phyloP scores from a whole-genome alignment of 805 yeast genomes.

The Myxozyma udenii region DNA sequence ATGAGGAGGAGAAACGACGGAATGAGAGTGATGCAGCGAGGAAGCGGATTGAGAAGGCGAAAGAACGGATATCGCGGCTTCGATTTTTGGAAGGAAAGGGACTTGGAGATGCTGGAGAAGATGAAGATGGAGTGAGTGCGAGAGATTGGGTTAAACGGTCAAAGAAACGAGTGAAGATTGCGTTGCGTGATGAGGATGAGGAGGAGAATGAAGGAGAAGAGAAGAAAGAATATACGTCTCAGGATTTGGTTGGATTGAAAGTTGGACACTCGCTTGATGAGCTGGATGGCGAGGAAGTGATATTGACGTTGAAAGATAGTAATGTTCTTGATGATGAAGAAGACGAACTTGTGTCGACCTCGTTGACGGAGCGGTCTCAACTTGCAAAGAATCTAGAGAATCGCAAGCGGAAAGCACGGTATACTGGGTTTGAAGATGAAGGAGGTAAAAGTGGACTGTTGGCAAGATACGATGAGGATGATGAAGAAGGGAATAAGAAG shows the following conservation, averaged over 20 bases:
- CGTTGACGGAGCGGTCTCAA: conserved; percentile 38
- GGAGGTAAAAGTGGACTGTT: conserved; percentile 32
- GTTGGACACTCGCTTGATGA: conserved; percentile 49
- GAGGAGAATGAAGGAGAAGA: conserved; percentile 7
- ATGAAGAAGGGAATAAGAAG: conserved; percentile 32
- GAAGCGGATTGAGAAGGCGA: conserved; percentile 30
- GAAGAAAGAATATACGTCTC: conserved; percentile 29
- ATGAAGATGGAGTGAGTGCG: conserved; percentile 37
- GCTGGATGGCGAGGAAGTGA: conserved; percentile 43
- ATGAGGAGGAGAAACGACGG: conserved; percentile 38
- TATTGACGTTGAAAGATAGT: conserved; percentile 59
- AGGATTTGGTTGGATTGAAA: conserved; percentile 41
- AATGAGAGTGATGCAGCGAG: conserved; percentile 32
- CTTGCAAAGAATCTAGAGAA: conserved; percentile 33
- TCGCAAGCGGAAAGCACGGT: conserved; percentile 17
- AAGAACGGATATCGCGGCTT: conserved; percentile 31
- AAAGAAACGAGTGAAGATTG: conserved; percentile 23
- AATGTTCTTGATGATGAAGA: conserved; percentile 37
- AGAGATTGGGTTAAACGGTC: conserved; percentile 45
- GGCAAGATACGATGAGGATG: conserved; percentile 24
- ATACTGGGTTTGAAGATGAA: conserved; percentile 31
- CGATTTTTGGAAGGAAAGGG: conserved; percentile 33
- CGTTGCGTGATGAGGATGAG: conserved; percentile 11
- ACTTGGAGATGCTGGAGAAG: conserved; percentile 33
- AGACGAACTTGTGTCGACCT: conserved; percentile 45